A percentile compares a stretch with the other conserved stretches of the same genome.
phyloP scores from a whole-genome alignment of 2,329 filamentous ascomycete genomes.

The Meredithiella fracta region DNA sequence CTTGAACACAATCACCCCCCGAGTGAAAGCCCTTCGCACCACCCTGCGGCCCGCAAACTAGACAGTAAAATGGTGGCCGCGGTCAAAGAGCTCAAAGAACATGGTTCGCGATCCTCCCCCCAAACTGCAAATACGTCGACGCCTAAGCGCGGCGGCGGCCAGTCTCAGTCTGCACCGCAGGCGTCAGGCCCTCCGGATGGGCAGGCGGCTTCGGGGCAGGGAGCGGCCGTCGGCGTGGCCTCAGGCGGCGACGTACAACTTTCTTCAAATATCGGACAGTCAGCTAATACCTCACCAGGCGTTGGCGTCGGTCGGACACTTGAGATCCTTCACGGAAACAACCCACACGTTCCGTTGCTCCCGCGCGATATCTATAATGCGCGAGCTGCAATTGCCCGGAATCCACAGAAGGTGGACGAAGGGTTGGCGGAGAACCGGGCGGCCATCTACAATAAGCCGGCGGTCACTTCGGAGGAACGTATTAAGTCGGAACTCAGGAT shows the following conservation, averaged over 20 bases:
- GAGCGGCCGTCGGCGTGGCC: neutral
- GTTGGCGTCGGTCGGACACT: conserved; percentile 50
- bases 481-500: conserved; percentile 44
- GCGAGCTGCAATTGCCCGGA: conserved; percentile 48
- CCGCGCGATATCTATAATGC: conserved; percentile 53
- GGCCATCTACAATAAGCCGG: conserved; percentile 50
- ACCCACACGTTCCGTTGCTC: conserved; percentile 45
- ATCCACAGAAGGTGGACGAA: conserved; percentile 43
- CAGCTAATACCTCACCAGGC: conserved; percentile 25
- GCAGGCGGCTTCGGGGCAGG: neutral
- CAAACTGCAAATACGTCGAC: neutral
- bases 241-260: conserved; percentile 15
- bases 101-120: conserved; percentile 31
- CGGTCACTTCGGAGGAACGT: conserved; percentile 45
- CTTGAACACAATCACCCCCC: conserved; percentile 48
- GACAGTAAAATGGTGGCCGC: conserved; percentile 53
- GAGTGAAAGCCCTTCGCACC: conserved; percentile 49
- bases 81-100: conserved; percentile 49
- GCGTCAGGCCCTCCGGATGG: neutral
- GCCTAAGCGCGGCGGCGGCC: neutral
- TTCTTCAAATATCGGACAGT: conserved; percentile 12
- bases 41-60: conserved; percentile 48
- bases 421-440: conserved; percentile 44
- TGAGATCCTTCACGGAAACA: conserved; percentile 46
- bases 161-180: neutral